phyloP scores from a whole-genome alignment of 2,329 filamentous ascomycete species.

The Alternaria triticina region DNA sequence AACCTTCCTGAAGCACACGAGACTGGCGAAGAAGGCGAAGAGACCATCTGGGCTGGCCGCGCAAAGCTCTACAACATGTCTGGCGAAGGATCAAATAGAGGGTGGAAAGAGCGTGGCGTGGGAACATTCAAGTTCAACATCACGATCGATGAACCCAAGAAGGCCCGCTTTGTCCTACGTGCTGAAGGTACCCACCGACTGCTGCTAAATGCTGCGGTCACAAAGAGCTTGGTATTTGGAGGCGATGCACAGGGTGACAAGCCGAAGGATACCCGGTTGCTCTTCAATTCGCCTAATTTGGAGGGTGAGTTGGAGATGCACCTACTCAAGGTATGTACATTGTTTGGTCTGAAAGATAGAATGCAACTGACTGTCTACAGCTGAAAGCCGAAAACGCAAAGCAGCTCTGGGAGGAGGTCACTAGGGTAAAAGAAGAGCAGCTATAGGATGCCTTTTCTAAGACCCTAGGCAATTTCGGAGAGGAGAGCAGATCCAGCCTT shows the following conservation, averaged over 20 bases:
- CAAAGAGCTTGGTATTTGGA: slow-evolving; percentile 80
- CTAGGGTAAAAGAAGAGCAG: slow-evolving; percentile 26
- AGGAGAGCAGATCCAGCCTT: neutral
- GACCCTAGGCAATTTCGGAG: neutral
- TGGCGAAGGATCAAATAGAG: slow-evolving; percentile 59
- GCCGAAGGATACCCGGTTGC: slow-evolving; percentile 72
- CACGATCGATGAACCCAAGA: slow-evolving; percentile 46
- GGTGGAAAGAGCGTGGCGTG: slow-evolving; percentile 89
- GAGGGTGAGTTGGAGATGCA: slow-evolving; percentile 61
- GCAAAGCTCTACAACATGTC: slow-evolving; percentile 85
- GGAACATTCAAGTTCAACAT: slow-evolving; percentile 84
- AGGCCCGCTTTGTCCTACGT: slow-evolving; percentile 82
- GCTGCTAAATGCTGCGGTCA: slow-evolving; percentile 82
- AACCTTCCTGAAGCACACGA: slow-evolving; percentile 63
- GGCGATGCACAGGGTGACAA: slow-evolving; percentile 68
- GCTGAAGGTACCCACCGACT: slow-evolving; percentile 88
- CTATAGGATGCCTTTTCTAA: slow-evolving; percentile 25
- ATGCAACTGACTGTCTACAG: slow-evolving; percentile 17
- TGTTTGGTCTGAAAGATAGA: neutral
- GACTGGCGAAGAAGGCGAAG: slow-evolving; percentile 86
- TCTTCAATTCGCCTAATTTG: slow-evolving; percentile 64
- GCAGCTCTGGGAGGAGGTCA: slow-evolving; percentile 34
- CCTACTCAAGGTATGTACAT: slow-evolving; percentile 61
- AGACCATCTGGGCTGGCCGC: slow-evolving; percentile 74
- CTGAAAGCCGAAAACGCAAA: slow-evolving; percentile 31